phyloP scores from a whole-genome alignment of 75 land plant species.

The Selaginella moellendorffii region DNA sequence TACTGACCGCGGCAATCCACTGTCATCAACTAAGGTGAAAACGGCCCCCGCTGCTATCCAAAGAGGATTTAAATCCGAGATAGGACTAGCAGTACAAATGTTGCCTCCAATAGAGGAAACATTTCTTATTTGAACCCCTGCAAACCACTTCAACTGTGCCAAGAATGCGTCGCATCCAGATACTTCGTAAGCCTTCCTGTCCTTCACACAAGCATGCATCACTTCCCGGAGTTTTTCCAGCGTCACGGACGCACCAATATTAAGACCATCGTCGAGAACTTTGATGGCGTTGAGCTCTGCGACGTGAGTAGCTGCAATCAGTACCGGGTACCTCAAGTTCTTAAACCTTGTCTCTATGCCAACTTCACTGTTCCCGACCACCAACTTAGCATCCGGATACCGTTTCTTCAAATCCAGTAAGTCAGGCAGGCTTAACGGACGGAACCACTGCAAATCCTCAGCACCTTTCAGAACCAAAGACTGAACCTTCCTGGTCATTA shows the following conservation, averaged over 20 bases:
- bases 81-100: slow-evolving; percentile 95
- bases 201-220: slow-evolving; percentile 23
- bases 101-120: slow-evolving; percentile 94
- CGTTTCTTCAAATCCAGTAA: slow-evolving; percentile 45
- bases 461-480: slow-evolving; percentile 47
- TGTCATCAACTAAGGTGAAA: slow-evolving; percentile 41
- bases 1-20: slow-evolving; percentile 38
- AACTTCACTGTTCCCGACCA: slow-evolving; percentile 81
- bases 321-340: slow-evolving; percentile 46
- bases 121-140: slow-evolving; percentile 83
- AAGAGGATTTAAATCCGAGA: slow-evolving; percentile 92
- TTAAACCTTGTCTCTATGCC: slow-evolving; percentile 85
- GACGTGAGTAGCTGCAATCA: slow-evolving; percentile 60
- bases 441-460: slow-evolving; percentile 63
- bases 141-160: slow-evolving; percentile 91
- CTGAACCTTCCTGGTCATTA: slow-evolving; percentile 31
- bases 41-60: slow-evolving; percentile 85
- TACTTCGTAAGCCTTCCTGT: slow-evolving; percentile 42
- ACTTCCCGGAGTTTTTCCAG: slow-evolving; percentile 43
- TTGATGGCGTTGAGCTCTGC: slow-evolving; percentile 47
- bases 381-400: slow-evolving; percentile 64
- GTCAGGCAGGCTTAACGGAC: slow-evolving; percentile 52
- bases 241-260: slow-evolving; percentile 81
- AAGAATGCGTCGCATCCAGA: slow-evolving; percentile 60
- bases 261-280: slow-evolving; percentile 44